Evolutionary conservation across 768 basidiomycete species (phyloP), one percentile per base, ranked within the genome.

Genomic region (Lentinula raphanica): DNA sequence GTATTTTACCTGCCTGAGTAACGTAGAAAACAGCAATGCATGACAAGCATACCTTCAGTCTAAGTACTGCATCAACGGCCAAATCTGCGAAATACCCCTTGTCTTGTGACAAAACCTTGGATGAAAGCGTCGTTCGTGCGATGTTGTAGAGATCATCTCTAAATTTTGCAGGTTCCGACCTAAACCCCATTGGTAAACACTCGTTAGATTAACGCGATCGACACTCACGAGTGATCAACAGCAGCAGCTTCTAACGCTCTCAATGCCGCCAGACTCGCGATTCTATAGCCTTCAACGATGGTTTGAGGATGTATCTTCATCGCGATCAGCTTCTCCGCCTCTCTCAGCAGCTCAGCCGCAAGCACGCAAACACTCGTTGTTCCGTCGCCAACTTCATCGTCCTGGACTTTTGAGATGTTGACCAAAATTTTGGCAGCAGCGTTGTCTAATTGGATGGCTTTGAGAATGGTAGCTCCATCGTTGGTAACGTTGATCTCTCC

Each of bases 391-490:
- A 99, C 87, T 72, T 99, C 97, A 69, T 99, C 97, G 69, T 99
- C 97, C 75, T 98, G 97, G n/a, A 98, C 96, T 70, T 99, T 99
- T 1, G 94, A 96, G 72, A 99, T 98, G 74, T 99, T 98, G 66
- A 99, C 97, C 56, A 99, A 82, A 71, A 99, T 98, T 79, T 99
- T 99, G 39, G 97, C 97, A 2, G 96, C 96, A 4, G 97, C 92
- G 70, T 99, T 98, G 74, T 99, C 97, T 62, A 99, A 86, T 66
- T 94, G 90, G 66, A 99, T 98, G 49, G 92, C 87, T 71, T 98
- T 98, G 58, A 99, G 83, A 66, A 98, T 99, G 48, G 97, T 98
- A 3, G 97, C 97, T 3, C 97, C 97, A 71, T 99, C 97, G 73
- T 99, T 99, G 11, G 97, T 99, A 49, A 99, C 96, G 62, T 87